Evolutionary conservation across 306 rosid genomes (phyloP).

Genomic region (Vicia villosa): DNA sequence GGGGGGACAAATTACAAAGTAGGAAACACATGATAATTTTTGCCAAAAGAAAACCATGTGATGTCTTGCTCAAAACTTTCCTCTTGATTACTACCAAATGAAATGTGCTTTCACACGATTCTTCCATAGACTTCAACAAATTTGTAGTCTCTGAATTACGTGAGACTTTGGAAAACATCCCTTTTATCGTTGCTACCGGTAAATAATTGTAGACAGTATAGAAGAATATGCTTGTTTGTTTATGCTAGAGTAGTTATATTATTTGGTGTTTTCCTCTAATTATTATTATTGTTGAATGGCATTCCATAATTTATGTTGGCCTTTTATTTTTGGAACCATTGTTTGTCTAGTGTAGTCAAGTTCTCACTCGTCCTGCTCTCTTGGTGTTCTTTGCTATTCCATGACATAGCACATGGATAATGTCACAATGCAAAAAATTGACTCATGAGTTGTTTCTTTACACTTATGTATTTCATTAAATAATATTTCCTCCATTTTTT

Average conservation of each 20-base stretch:
- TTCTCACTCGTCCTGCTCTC: conserved; percentile 33
- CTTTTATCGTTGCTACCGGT: neutral
- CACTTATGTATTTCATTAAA: no score
- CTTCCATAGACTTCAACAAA: conserved; percentile 10
- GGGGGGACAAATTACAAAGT: neutral
- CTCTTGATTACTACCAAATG: neutral
- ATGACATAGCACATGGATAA: conserved; percentile 27
- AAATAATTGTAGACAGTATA: neutral
- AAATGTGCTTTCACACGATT: conserved; percentile 11
- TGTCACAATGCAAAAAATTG: no score
- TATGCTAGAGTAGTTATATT: conserved; percentile 2
- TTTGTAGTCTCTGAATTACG: neutral
- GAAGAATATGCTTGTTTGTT: conserved; percentile 22
- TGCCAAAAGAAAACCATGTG: conserved; percentile 22
- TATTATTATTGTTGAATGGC: conserved; percentile 8
- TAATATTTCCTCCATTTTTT: no score
- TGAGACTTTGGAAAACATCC: conserved; percentile 10
- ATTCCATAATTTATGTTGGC: conserved; percentile 32
- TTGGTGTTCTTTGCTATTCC: conserved; percentile 22
- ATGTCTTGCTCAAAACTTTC: conserved; percentile 29
- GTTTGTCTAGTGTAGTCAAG: conserved; percentile 39
- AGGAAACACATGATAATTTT: conserved; percentile 8
- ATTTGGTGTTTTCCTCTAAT: conserved; percentile 28
- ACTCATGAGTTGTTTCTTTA: no score
- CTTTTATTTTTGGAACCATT: conserved; percentile 37